Evolutionary conservation across 441 rosid genomes (phyloP).

Genomic region (Populus hybrid): DNA sequence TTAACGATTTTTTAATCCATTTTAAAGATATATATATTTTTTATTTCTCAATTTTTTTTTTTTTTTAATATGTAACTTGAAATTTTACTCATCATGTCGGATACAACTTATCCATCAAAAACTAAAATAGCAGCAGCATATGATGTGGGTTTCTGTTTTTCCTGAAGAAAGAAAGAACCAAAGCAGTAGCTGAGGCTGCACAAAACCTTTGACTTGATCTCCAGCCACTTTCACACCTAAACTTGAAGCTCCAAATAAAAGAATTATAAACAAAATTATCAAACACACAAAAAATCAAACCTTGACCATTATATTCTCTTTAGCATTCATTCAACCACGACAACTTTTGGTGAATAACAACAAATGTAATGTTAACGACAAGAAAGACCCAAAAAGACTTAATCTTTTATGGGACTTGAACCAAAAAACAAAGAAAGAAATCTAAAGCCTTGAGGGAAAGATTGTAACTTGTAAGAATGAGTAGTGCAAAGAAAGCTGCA

Average conservation of each 20-base stretch:
- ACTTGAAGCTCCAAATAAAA: not conserved
- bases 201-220: not conserved
- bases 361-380: not conserved
- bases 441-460: not conserved
- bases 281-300: not conserved
- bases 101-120: not conserved
- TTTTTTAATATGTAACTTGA: no score
- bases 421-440: not conserved
- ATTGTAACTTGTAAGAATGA: not conserved
- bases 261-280: not conserved
- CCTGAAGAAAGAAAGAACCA: not conserved
- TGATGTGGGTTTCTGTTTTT: not conserved
- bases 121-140: not conserved
- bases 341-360: not conserved
- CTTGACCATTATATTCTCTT: not conserved
- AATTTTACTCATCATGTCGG: not conserved
- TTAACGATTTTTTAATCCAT: no score
- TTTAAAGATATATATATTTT: no score
- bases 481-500: slow-evolving; percentile 23
- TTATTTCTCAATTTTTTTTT: no score
- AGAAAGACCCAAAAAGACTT: not conserved
- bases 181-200: not conserved
- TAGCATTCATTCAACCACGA: not conserved
- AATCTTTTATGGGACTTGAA: not conserved
- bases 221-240: not conserved